Evolutionary conservation across 2,329 filamentous ascomycete species (phyloP).

Genomic region (Hirsutella thompsonii): DNA sequence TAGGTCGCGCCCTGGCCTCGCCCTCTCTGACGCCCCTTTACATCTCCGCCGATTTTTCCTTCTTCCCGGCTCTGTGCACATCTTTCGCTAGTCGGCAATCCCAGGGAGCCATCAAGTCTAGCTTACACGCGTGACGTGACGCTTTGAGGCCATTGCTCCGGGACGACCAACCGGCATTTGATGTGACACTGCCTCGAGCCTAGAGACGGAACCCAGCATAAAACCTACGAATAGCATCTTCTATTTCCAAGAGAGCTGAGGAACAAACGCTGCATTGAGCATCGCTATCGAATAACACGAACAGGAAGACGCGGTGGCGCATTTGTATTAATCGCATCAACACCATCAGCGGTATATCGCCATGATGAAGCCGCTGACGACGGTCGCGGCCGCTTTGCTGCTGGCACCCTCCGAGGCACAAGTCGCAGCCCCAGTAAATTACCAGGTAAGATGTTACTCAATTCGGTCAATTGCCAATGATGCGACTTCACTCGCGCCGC

Average conservation of each 20-base stretch:
- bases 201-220: no score
- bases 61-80: not conserved
- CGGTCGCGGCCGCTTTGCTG: conserved; percentile 18
- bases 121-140: no score
- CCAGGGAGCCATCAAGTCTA: no score
- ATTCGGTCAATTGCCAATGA: not conserved
- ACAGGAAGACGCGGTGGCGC: not conserved
- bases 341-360: not conserved
- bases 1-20: not conserved
- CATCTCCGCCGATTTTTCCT: not conserved
- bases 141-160: no score
- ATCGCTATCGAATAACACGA: not conserved
- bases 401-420: conserved; percentile 15
- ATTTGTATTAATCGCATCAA: not conserved
- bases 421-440: conserved; percentile 1
- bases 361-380: conserved; percentile 19
- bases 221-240: no score
- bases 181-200: no score
- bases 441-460: conserved; percentile 1
- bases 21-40: no score
- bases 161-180: no score
- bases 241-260: no score
- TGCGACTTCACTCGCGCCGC: no score
- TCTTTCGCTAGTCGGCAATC: no score
- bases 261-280: no score